Evolutionary conservation across 1,284 basidiomycete species (phyloP), one percentile per base, ranked within the genome.

Genomic region (Lignosus rhinocerotis): DNA sequence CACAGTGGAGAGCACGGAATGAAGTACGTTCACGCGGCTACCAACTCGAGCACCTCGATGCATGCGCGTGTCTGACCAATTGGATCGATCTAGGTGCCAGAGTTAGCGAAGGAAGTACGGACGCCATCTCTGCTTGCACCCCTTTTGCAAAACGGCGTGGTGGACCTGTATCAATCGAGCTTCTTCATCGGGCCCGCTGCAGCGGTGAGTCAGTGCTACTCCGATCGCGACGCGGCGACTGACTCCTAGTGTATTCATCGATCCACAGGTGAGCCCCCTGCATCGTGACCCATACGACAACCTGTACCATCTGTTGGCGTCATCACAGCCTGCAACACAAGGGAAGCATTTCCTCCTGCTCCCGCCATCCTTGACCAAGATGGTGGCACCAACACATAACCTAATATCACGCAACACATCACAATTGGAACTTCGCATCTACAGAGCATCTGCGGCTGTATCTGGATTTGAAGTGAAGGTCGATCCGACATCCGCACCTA

Each of bases 221-320:
- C n/a, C n/a, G 12, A 7, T 51, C 19, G 19, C 36, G 11, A 5
- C 31, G 9, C 32, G 17, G 10, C 17, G 31, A 16, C 9, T n/a
- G 31, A 31, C 38, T 19, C 19, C 14, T 5, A 14, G 30, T 17
- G 38, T 11, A 17, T 17, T 17, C 5, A 41, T 44, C 11, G 14
- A 31, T 19, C 6, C 8, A n/a, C 39, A 71, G 68, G 56, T 71
- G 14, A 67, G 65, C 3, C 66, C 69, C 11, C 51, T 69, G 38
- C 67, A 70, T 44, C 59, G 63, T 45, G 70, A 70, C 57, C 64
- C 68, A 44, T 70, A 70, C 60, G 57, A 59, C 52, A 71, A 70
- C 59, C 53, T 69, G 1, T 69, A 67, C 62, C 64, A 64, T 36
- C 55, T 70, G n/a, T 55, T 64, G 51, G 66, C 67, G 8, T 66